Evolutionary conservation across 2,329 filamentous ascomycete species (phyloP).

Genomic region (Boeremia exigua): DNA sequence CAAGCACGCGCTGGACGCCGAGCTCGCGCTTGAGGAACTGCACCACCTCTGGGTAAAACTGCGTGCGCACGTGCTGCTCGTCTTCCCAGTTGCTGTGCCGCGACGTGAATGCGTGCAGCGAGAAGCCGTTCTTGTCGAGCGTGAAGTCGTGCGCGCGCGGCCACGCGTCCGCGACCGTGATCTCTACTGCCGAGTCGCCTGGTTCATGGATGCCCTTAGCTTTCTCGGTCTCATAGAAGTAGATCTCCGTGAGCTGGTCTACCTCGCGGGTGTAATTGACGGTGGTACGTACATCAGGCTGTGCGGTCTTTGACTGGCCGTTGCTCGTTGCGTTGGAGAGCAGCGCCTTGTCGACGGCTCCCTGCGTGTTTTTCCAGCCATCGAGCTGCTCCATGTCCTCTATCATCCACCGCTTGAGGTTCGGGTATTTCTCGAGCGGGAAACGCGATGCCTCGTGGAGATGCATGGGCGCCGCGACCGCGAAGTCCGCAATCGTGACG

Average conservation of each 20-base stretch:
- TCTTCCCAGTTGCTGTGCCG: conserved; percentile 50
- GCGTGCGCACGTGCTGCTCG: conserved; percentile 48
- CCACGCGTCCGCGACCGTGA: conserved; percentile 52
- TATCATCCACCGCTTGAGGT: conserved; percentile 48
- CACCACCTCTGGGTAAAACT: conserved; percentile 57
- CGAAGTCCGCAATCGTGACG: conserved; percentile 52
- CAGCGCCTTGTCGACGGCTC: conserved; percentile 44
- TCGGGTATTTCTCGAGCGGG: conserved; percentile 49
- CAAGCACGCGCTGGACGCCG: conserved; percentile 53
- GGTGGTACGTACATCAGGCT: conserved; percentile 36
- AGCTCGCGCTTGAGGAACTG: conserved; percentile 54
- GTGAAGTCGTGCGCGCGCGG: conserved; percentile 52
- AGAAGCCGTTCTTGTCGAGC: conserved; percentile 56
- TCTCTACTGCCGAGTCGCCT: conserved; percentile 48
- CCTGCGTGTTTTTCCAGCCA: conserved; percentile 51
- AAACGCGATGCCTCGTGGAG: conserved; percentile 43
- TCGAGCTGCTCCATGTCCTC: conserved; percentile 46
- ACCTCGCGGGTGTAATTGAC: conserved; percentile 57
- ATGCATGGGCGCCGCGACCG: conserved; percentile 51
- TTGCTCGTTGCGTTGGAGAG: conserved; percentile 10
- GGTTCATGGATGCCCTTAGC: conserved; percentile 52
- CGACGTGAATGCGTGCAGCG: conserved; percentile 51
- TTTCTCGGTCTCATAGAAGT: conserved; percentile 50
- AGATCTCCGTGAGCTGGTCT: conserved; percentile 49
- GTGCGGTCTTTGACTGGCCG: background rate